Base-by-base conservation (phyloP, 2,329 filamentous ascomycete species). In the Diaporthe citriasiana region DNA sequence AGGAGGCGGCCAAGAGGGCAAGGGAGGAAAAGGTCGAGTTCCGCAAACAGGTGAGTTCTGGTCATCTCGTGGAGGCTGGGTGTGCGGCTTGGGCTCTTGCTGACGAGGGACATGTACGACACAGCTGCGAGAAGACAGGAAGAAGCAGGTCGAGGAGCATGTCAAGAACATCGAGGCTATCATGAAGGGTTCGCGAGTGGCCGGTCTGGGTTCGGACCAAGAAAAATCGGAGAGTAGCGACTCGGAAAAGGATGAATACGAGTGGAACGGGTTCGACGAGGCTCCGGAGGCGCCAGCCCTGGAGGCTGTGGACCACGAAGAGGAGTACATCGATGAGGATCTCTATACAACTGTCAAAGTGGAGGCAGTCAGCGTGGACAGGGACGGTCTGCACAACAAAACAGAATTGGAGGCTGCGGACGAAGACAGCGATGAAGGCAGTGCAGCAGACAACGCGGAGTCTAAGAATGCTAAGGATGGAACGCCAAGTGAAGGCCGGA, bases 251-350 rank as follows among this genome's bases (percentile, higher is more conserved):
- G 84, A 85, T 1, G 85, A 85, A 1, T 85, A 89, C 19, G 89
- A 91, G 78, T 95, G 93, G 91, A 87, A 87, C 69, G 94, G 93
- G 0, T 87, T 95, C 70, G 85, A 87, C 27, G 91, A 93, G 60
- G 77, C 82, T 47, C 83, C 84, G 25, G 83, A 82, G 30, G 79
- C 77, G 60, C 83, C 82, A 45, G 79, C 77, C 56, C 78, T 76
- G 69, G 82, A 88, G 51, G 87, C 91, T 30, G 84, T 97, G 57
- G 92, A 97, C 81, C 92, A 94, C 78, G 94, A 98, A 82, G 95
- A 96, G 78, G 95, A 98, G 82, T 99, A 98, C 84, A 90, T 98
- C 77, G 97, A 99, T 82, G 97, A 98, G 82, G 96, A 98, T 82
- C 94, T 93, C 81, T 98, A 95, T 82, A 98, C 97, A 0, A 98